Conservation (phyloP, 495 filamentous ascomycete species). For the Daldinia caldariorum region DNA sequence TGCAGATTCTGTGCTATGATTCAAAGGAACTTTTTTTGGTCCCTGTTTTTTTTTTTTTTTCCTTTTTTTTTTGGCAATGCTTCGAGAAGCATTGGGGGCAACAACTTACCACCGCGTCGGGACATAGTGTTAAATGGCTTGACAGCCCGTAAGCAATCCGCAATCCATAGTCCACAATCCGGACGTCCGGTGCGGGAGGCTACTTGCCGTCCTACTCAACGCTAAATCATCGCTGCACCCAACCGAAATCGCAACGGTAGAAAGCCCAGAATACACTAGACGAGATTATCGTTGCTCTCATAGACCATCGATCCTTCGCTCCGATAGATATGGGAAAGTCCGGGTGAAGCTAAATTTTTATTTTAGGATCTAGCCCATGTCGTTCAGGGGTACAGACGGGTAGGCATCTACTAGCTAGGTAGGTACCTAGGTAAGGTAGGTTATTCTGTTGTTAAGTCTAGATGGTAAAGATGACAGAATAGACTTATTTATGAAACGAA, state of each 20-base stretch:
- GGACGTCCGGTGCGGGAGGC: slow-evolving; percentile 34
- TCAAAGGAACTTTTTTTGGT: not conserved
- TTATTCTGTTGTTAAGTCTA: no score
- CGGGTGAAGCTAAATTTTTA: slow-evolving; percentile 8
- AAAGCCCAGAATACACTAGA: not conserved
- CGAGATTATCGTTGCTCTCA: not conserved
- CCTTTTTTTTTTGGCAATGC: not conserved
- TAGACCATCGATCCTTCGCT: slow-evolving; percentile 1
- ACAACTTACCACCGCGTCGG: slow-evolving; percentile 5
- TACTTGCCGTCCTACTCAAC: slow-evolving; percentile 1
- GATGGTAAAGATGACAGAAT: not conserved
- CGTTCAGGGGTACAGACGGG: not conserved
- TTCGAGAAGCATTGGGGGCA: not conserved
- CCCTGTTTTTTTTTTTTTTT: no score
- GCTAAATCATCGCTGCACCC: not conserved
- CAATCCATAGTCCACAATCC: slow-evolving; percentile 9
- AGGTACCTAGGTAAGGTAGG: no score
- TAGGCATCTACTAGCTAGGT: not conserved
- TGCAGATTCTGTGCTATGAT: slow-evolving; percentile 3
- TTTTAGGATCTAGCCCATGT: slow-evolving; percentile 13
- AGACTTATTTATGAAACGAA: slow-evolving; percentile 8
- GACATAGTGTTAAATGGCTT: slow-evolving; percentile 2
- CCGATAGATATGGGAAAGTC: slow-evolving; percentile 28
- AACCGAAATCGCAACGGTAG: not conserved
- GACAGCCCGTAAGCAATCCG: slow-evolving; percentile 2